These are phyloP conservation scores for Arthrobotrys iridis DNA, from an alignment of 2,329 filamentous ascomycete species.

Conservation along the genomic window DNA sequence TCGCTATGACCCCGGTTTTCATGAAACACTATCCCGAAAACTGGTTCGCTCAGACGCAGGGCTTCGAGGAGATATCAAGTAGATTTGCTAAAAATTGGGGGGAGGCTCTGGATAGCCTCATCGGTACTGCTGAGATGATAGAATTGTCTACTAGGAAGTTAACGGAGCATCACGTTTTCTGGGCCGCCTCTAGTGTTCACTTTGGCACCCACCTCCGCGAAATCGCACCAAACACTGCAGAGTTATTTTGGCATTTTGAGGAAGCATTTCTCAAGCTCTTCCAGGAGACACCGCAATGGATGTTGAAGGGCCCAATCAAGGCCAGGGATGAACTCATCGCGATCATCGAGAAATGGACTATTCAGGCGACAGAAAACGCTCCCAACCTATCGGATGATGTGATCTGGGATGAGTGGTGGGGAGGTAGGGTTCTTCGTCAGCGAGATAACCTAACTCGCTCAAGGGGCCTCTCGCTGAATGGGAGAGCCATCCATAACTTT, in stretches of 20 bases:
- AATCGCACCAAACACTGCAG: not conserved
- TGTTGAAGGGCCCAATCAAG: conserved; percentile 13
- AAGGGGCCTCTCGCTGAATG: not conserved
- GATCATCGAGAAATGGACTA: conserved; percentile 25
- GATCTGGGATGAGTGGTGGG: conserved; percentile 47
- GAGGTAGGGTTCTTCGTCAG: conserved; percentile 20
- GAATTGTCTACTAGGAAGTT: not conserved
- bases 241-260: conserved; percentile 36
- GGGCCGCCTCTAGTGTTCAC: conserved; percentile 27
- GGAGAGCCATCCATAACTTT: conserved; percentile 20
- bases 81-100: conserved; percentile 20
- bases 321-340: conserved; percentile 22
- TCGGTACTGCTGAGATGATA: not conserved
- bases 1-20: conserved; percentile 21
- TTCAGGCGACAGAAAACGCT: conserved; percentile 10
- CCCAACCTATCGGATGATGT: conserved; percentile 19
- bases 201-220: conserved; percentile 28
- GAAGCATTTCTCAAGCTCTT: conserved; percentile 41
- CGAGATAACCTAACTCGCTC: not conserved
- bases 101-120: not conserved
- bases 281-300: conserved; percentile 39
- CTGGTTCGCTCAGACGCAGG: conserved; percentile 24
- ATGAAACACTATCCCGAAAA: conserved; percentile 34
- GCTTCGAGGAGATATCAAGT: not conserved
- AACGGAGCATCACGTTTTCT: conserved; percentile 37